phyloP scores from a whole-genome alignment of 225 moss, liverwort and hornwort species.

The Polytrichum formosum region DNA sequence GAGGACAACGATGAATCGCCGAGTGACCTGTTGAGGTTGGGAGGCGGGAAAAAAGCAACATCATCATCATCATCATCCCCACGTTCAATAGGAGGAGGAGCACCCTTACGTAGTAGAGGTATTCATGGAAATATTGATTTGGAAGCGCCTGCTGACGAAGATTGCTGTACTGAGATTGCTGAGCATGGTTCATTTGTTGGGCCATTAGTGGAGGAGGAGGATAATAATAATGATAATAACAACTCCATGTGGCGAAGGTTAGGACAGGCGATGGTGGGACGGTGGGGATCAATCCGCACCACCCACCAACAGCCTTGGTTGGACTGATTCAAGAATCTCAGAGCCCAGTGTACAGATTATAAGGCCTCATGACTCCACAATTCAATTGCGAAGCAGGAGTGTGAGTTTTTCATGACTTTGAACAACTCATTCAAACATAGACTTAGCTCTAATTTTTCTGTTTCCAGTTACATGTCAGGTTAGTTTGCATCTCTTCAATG shows the following conservation, averaged over 20 bases:
- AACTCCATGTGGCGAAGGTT: conserved; percentile 57
- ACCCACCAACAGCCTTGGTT: conserved; percentile 15
- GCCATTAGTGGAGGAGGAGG: conserved; percentile 4
- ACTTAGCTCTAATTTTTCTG: no score
- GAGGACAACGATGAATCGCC: background rate
- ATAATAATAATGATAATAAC: background rate
- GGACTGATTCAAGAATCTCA: conserved; percentile 4
- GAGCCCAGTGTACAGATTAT: no score
- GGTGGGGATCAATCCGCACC: conserved; percentile 81
- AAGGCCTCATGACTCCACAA: no score
- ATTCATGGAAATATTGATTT: conserved; percentile 17
- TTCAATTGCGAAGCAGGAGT: no score
- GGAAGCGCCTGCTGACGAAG: conserved; percentile 16
- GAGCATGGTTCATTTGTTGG: conserved; percentile 25
- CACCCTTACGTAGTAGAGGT: conserved; percentile 10
- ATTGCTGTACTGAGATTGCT: conserved; percentile 24
- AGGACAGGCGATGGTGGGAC: conserved; percentile 76
- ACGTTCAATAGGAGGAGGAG: conserved; percentile 7
- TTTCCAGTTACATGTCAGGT: no score
- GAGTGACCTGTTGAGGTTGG: conserved; percentile 5
- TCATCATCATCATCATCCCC: conserved; percentile 25
- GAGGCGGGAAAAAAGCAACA: conserved; percentile 7
- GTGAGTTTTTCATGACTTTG: no score
- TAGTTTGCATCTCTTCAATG: no score
- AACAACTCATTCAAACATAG: no score